Percentiles rank a stretch among this genome's conserved stretches.
Conservation (phyloP, 208 protist species). For the Entamoeba moshkovskii region DNA sequence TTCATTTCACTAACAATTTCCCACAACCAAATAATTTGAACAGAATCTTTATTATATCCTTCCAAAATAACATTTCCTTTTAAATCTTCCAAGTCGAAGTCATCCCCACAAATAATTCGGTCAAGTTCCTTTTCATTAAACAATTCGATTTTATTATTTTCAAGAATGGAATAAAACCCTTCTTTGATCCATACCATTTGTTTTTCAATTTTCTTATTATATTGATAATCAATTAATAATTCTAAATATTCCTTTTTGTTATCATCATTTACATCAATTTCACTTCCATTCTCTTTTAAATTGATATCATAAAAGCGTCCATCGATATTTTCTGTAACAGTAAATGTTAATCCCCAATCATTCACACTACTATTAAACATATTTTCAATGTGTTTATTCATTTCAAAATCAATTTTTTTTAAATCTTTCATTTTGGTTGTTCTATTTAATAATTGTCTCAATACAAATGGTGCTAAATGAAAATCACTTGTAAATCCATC, state of each 20-base stretch:
- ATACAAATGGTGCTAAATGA: conserved; percentile 11
- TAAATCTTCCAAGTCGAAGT: not conserved
- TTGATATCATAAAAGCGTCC: not conserved
- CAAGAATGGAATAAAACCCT: not conserved
- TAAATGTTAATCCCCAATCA: not conserved
- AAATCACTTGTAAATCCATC: conserved; percentile 19
- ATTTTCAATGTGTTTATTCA: not conserved
- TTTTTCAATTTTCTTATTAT: conserved; percentile 25
- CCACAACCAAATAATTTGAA: conserved; percentile 4
- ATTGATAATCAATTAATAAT: conserved; percentile 45
- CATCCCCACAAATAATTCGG: not conserved
- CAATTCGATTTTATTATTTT: not conserved
- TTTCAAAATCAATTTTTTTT: not conserved
- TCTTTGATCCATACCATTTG: not conserved
- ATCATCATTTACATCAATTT: conserved; percentile 49
- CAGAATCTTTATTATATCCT: not conserved
- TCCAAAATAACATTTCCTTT: not conserved
- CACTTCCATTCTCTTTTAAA: conserved; percentile 35
- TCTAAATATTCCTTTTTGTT: conserved; percentile 56
- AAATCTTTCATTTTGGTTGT: not conserved
- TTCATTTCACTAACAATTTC: not conserved
- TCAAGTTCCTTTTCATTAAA: conserved; percentile 3
- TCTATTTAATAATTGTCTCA: not conserved
- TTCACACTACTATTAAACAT: not conserved
- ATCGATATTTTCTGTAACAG: not conserved